These are phyloP conservation scores for Fraxinus sp. DNA, from an alignment of 305 asterid species.

Conservation along the genomic window DNA sequence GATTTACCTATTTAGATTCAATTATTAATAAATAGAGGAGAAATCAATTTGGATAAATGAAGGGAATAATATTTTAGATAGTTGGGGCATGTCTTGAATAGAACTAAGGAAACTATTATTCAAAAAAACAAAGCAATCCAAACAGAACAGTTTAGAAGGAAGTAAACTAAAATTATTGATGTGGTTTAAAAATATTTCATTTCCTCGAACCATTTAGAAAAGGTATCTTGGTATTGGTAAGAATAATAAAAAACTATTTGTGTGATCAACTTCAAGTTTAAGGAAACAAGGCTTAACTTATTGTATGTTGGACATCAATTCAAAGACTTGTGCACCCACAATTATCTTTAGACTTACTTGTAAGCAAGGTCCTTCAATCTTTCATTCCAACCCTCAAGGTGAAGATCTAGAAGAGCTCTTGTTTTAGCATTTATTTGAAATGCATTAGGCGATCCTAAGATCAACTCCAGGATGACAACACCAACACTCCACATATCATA, in stretches of 20 bases:
- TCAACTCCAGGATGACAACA: slow-evolving; percentile 83
- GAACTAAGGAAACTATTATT: background rate
- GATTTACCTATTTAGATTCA: background rate
- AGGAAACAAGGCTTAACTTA: background rate
- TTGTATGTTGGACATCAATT: background rate
- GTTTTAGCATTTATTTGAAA: slow-evolving; percentile 81
- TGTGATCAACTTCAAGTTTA: background rate
- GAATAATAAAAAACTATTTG: background rate
- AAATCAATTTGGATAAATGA: background rate
- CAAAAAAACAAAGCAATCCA: background rate
- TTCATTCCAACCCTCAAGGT: slow-evolving; percentile 89
- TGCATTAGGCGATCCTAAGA: slow-evolving; percentile 91
- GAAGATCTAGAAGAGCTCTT: slow-evolving; percentile 87
- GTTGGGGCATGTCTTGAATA: background rate
- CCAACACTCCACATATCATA: slow-evolving; percentile 99
- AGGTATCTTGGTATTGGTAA: background rate
- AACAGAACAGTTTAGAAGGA: background rate
- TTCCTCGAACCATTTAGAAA: slow-evolving; percentile 1
- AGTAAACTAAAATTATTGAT: background rate
- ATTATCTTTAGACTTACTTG: slow-evolving; percentile 55
- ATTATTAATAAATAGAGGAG: background rate
- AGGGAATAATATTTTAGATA: background rate
- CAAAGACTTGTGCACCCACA: background rate
- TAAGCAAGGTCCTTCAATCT: slow-evolving; percentile 89
- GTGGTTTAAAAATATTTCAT: background rate